Base-by-base conservation (phyloP, 225 moss, liverwort and hornwort genomes). In the Pleurozium schreberi region DNA sequence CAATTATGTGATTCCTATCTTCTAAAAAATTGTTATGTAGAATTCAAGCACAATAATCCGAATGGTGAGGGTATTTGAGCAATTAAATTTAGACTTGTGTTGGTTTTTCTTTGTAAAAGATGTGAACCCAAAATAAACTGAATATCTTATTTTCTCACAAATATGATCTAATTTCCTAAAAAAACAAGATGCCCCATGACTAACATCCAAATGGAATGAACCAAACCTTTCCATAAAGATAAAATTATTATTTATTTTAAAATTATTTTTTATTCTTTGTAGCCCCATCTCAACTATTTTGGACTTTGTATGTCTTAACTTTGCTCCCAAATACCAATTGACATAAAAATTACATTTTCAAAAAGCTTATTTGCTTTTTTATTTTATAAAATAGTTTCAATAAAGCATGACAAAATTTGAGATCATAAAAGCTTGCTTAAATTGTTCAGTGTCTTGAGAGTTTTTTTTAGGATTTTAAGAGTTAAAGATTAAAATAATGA, bases 391-490 rank as follows among this genome's bases (percentile, higher is more conserved):
- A 69, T 12, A 25, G 14, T 9, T 42, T 26, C 0, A 40, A 71
- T 9, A 26, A 15, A 15, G 0, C 2, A 43, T 9, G 5, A 15
- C 5, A 43, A 16, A 27, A 17, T 4, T 74, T 30, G 30, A 28
- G 6, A 73, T 45, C 6, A 30, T 73, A 28, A 1, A 9, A 47
- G 74, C 11, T 2, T 45, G 4, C 6, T 1, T 6, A 0, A 18
- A 18, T 0, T 49, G 2, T 75, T 20, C 0, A 12, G 0, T 75
- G 12, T 0, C 2, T 0, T 20, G 1, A 7, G 2, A 31, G n/a
- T n/a, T n/a, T n/a, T n/a, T n/a, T 0, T 19, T 33, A 5, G 3
- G 1, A 75, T 4, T 49, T 49, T 9, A 9, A 7, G 14, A 6
- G 25, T 4, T 6, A 42, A 42, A 4, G 27, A 0, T 73, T 19